phyloP scores from a whole-genome alignment of 805 yeast species.

The Komagataella phaffii region DNA sequence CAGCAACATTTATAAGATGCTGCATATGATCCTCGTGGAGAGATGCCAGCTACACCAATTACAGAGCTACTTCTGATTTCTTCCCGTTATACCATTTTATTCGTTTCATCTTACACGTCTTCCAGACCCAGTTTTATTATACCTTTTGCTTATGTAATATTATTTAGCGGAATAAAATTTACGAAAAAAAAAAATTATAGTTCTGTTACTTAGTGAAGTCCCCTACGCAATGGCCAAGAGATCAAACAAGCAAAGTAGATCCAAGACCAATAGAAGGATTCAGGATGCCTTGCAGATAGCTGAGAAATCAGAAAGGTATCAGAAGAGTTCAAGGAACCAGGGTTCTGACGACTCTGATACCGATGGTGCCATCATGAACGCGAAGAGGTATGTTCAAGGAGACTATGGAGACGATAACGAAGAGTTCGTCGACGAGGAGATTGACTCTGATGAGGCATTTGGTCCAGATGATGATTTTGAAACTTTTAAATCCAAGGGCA shows the following conservation, averaged over 20 bases:
- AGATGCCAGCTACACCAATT: conserved; percentile 13
- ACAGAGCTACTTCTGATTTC: neutral
- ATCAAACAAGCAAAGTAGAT: conserved; percentile 4
- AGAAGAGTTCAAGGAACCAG: conserved; percentile 1
- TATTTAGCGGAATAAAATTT: neutral
- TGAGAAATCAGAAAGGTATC: conserved; percentile 7
- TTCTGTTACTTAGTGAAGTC: neutral
- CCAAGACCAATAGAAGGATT: conserved; percentile 9
- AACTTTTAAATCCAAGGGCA: conserved; percentile 49
- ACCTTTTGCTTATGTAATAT: neutral
- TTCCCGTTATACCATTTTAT: neutral
- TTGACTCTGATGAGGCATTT: conserved; percentile 69
- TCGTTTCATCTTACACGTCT: neutral
- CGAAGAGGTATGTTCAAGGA: conserved; percentile 14
- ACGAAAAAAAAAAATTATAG: neutral
- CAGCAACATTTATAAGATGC: conserved; percentile 7
- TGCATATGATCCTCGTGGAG: conserved; percentile 15
- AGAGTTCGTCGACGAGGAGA: conserved; percentile 22
- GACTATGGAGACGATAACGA: conserved; percentile 13
- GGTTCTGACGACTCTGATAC: conserved; percentile 7
- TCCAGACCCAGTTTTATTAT: neutral
- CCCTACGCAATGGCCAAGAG: conserved; percentile 1
- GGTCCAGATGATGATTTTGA: conserved; percentile 70
- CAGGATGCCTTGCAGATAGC: conserved; percentile 17
- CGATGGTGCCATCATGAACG: conserved; percentile 17